Conservation (phyloP, 352 stramenopile genomes). For the Globisporangium radiosum region DNA sequence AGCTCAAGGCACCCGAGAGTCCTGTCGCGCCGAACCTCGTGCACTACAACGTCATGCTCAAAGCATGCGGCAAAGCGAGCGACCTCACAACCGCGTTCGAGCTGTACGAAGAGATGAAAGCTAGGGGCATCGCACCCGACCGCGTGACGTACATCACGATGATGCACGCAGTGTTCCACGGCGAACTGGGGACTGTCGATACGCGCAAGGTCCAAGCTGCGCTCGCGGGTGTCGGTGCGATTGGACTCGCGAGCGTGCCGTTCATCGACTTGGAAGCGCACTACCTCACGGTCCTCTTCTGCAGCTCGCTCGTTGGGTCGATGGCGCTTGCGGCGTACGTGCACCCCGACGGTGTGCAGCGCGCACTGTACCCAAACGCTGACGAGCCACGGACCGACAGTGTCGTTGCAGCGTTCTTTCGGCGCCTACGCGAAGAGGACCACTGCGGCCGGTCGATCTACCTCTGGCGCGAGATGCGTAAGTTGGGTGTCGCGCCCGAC, state of each 20-base stretch:
- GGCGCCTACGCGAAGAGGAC: slow-evolving; percentile 76
- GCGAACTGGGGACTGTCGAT: slow-evolving; percentile 60
- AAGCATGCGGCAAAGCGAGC: slow-evolving; percentile 66
- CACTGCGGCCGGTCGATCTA: slow-evolving; percentile 81
- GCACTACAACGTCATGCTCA: slow-evolving; percentile 81
- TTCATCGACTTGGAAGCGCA: slow-evolving; percentile 75
- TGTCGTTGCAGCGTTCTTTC: slow-evolving; percentile 78
- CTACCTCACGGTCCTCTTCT: slow-evolving; percentile 71
- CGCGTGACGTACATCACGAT: slow-evolving; percentile 82
- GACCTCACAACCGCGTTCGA: slow-evolving; percentile 67
- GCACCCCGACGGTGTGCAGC: slow-evolving; percentile 76
- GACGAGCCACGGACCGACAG: slow-evolving; percentile 61
- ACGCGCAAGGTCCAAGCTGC: slow-evolving; percentile 58
- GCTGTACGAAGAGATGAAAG: slow-evolving; percentile 84
- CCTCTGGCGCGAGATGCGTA: slow-evolving; percentile 82
- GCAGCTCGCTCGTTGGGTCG: slow-evolving; percentile 60
- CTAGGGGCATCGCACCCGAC: slow-evolving; percentile 55
- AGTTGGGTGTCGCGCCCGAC: slow-evolving; percentile 58
- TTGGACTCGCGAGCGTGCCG: slow-evolving; percentile 51
- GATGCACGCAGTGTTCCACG: slow-evolving; percentile 85
- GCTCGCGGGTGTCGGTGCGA: slow-evolving; percentile 45
- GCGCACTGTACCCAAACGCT: slow-evolving; percentile 71
- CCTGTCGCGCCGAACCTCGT: slow-evolving; percentile 37
- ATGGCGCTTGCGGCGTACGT: slow-evolving; percentile 82
- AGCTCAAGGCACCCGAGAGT: slow-evolving; percentile 31